Evolutionary conservation across 2,329 filamentous ascomycete genomes (phyloP), one percentile per base, ranked within the genome.

Genomic region (Aspergillus amoenus): DNA sequence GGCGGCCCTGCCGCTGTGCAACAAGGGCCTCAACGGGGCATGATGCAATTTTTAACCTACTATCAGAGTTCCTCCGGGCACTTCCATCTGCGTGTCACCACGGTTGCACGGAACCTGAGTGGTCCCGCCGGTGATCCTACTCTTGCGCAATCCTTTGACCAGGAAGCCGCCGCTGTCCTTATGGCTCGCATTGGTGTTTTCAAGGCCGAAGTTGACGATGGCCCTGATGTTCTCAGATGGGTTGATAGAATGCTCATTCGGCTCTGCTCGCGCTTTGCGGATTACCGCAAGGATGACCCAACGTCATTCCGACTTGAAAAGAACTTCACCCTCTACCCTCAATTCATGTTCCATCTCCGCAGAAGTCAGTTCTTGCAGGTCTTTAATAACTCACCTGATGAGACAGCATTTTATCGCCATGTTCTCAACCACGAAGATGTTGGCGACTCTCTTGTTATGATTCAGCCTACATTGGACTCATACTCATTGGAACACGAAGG

Each of bases 181-280:
- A 99, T 99, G 94, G 95, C 93, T n/a, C 86, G 94, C 64, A 99
- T 99, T 74, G 94, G 94, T 8, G 94, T 97, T 48, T 99, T 96
- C 82, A 99, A 97, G 80, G 93, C 94, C 1, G 94, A 99, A 73
- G 93, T 97, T 24, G 94, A 99, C 67, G 94, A 99, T 71, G 94
- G 94, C 0, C 94, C 94, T n/a, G 94, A 99, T 75, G 93, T 99
- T 24, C 83, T 99, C 55, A 87, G 94, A 71, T 99, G 94, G 94
- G 94, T 99, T 22, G 94, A 99, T 71, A 86, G 94, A 64, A 99
- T 99, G 94, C 85, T 99, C 58, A 99, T 99, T 73, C 85, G 94
- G 53, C 82, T 99, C 24, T 99, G 94, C 80, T 96, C 93, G 42
- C 86, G 93, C 65, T 99, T 99, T 72, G 94, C 94, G 27, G 94